phyloP scores from a whole-genome alignment of 129 eudicot species.

The Pulicaria dysenterica region DNA sequence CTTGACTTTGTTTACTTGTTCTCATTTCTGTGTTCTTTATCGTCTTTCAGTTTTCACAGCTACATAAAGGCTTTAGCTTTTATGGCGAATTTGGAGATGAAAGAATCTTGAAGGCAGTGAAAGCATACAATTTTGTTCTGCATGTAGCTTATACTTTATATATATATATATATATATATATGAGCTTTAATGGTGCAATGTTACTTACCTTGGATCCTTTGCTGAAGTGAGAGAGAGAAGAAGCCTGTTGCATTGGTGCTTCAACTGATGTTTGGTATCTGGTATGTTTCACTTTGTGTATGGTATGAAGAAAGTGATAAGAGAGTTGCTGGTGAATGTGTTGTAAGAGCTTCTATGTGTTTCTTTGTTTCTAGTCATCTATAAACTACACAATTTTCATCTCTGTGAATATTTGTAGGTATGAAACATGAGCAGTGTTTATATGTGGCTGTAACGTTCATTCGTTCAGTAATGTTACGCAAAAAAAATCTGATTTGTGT shows the following conservation, averaged over 20 bases:
- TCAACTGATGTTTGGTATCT: constrained; percentile 22
- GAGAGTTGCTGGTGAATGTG: constrained; percentile 33
- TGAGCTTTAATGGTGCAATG: constrained; percentile 30
- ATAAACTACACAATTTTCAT: constrained; percentile 24
- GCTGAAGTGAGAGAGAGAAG: constrained; percentile 15
- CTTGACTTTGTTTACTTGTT: not conserved
- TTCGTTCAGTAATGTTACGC: constrained; percentile 37
- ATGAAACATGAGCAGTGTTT: constrained; percentile 32
- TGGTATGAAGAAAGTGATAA: constrained; percentile 15
- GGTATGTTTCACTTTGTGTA: constrained; percentile 29
- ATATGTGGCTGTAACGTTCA: constrained; percentile 38
- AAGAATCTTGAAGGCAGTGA: constrained; percentile 23
- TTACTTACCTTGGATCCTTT: constrained; percentile 22
- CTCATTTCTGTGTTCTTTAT: not conserved
- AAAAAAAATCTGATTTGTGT: constrained; percentile 24
- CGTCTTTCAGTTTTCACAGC: constrained; percentile 19
- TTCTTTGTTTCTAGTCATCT: constrained; percentile 39
- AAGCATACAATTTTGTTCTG: constrained; percentile 48
- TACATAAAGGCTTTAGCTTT: constrained; percentile 26
- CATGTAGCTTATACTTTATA: not conserved
- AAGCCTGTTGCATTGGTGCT: constrained; percentile 3
- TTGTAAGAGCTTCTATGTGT: constrained; percentile 42
- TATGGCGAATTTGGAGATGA: constrained; percentile 28
- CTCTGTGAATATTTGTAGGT: constrained; percentile 57
- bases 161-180: constrained; percentile 20